phyloP scores from a whole-genome alignment of 2,329 filamentous ascomycete species.

The Penicillium verrucosum region DNA sequence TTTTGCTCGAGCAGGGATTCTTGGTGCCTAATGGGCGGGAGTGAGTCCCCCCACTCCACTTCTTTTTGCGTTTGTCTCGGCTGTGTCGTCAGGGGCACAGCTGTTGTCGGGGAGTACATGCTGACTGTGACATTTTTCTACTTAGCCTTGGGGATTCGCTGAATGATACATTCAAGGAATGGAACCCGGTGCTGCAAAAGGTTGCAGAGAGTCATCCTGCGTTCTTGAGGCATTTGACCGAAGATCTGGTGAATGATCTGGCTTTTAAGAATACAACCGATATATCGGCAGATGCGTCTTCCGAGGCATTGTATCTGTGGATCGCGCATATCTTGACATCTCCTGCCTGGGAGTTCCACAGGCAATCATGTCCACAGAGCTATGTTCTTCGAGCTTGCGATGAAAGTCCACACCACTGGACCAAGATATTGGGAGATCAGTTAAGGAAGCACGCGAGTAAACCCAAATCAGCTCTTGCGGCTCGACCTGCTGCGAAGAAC shows the following conservation, averaged over 20 bases:
- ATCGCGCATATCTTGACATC: constrained; percentile 47
- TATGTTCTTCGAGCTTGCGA: constrained; percentile 37
- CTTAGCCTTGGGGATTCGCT: constrained; percentile 30
- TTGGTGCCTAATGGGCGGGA: constrained; percentile 27
- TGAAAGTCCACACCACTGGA: constrained; percentile 34
- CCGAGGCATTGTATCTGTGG: constrained; percentile 51
- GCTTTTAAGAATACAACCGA: constrained; percentile 22
- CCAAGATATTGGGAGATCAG: constrained; percentile 18
- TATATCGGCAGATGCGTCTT: constrained; percentile 28
- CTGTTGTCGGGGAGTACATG: constrained; percentile 3
- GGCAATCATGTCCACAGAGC: constrained; percentile 28
- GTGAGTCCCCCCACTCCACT: constrained; percentile 21
- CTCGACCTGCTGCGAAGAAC: neutral
- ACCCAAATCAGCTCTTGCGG: neutral
- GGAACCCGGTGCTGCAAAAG: constrained; percentile 37
- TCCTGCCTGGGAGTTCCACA: constrained; percentile 34
- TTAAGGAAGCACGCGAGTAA: constrained; percentile 14
- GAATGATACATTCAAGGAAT: constrained; percentile 30
- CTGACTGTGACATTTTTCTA: neutral
- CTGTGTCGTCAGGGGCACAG: neutral
- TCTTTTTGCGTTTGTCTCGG: neutral
- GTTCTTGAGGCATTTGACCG: constrained; percentile 40
- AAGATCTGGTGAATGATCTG: constrained; percentile 39
- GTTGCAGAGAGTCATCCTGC: constrained; percentile 34
- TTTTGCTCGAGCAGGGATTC: constrained; percentile 28